Evolutionary conservation across 352 stramenopile genomes (phyloP), one percentile per base, ranked within the genome.

Genomic region (Globisporangium mamillatum): DNA sequence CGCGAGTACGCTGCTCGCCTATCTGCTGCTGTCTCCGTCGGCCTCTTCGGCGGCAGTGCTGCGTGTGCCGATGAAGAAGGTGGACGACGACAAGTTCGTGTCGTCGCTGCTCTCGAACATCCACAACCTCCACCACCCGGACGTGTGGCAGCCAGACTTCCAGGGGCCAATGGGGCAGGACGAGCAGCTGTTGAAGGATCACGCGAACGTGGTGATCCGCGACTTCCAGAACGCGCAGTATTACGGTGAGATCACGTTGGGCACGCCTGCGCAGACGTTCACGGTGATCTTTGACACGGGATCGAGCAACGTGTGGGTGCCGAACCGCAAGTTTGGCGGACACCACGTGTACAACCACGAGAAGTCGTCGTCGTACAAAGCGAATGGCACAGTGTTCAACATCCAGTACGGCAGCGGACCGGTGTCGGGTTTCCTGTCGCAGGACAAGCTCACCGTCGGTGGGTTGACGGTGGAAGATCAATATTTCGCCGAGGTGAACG

Each of bases 171-270:
- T 20, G 46, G 22, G 18, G 27, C 16, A 38, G 55, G 44, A 48
- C 24, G 44, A 63, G 38, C 66, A 66, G n/a, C 20, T 22, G 20
- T 24, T 71, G 27, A 52, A 66, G 32, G 75, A 59, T 57, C 68
- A 74, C 68, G 66, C 76, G 8, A 77, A 69, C 66, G 80, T 93
- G 46, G 79, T 93, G 53, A 97, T 98, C 76, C 82, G 91, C 67
- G 75, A 96, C 88, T 94, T 96, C 73, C 80, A 90, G 68, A 97
- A 99, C 79, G 92, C 94, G 24, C 94, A 98, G 69, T 99, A 98
- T 72, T 98, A 97, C 72, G 94, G 96, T 14, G 75, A 88, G 24
- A 89, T 99, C 50, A 80, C 87, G 38, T 69, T 79, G 20, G 74
- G 74, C 29, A 79, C 71, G 57, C 74, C 74, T 3, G 22, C 62